Conservation (phyloP, 23 red algal species). For the Gracilariopsis chorda region DNA sequence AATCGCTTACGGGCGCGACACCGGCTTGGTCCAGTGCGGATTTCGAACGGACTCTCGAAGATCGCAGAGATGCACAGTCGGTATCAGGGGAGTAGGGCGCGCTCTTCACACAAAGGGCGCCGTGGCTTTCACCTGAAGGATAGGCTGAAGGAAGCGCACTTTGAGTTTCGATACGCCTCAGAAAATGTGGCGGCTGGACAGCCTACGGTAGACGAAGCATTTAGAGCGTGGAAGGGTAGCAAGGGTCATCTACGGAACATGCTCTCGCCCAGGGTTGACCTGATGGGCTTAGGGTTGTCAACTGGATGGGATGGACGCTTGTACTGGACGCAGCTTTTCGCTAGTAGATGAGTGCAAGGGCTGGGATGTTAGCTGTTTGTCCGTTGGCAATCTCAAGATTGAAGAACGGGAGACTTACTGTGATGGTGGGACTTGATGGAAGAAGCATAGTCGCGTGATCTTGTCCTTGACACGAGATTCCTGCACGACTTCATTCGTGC, state of each 20-base stretch:
- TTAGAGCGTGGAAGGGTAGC: conserved; percentile 10
- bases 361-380: too few species aligned
- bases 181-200: conserved; percentile 49
- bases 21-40: not conserved
- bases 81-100: conserved; percentile 5
- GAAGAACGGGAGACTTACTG: too few species aligned
- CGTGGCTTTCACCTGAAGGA: conserved; percentile 5
- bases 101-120: not conserved
- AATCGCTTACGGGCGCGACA: not conserved
- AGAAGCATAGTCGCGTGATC: too few species aligned
- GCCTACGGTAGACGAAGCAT: not conserved
- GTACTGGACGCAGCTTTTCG: conserved; percentile 53
- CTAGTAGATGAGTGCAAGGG: not conserved
- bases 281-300: conserved; percentile 24
- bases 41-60: not conserved
- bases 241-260: conserved; percentile 23
- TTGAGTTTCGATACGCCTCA: conserved; percentile 17
- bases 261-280: not conserved
- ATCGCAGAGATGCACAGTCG: conserved; percentile 2
- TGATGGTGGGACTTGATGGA: too few species aligned
- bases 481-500: too few species aligned
- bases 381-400: too few species aligned
- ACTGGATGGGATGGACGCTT: conserved; percentile 33
- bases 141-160: conserved; percentile 1
- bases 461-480: too few species aligned